Conservation (phyloP, 140 eudicot genomes). For the Erigeron philadelphicus region DNA sequence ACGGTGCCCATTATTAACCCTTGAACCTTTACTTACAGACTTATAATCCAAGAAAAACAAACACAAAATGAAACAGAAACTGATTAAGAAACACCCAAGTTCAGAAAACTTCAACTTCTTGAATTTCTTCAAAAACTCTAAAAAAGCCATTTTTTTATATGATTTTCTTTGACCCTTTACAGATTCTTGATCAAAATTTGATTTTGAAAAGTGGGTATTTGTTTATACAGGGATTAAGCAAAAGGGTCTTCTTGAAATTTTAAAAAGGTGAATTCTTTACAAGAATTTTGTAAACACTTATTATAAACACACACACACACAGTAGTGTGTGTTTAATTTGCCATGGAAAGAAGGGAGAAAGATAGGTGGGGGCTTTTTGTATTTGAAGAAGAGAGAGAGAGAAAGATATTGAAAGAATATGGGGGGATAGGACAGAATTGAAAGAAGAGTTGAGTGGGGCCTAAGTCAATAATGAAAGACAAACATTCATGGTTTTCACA, state of each 20-base stretch:
- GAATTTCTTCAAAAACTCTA: slow-evolving; percentile 57
- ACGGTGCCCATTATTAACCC: slow-evolving; percentile 27
- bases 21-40: slow-evolving; percentile 32
- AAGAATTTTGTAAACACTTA: not conserved
- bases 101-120: slow-evolving; percentile 52
- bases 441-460: slow-evolving; percentile 33
- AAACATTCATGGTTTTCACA: slow-evolving; percentile 45
- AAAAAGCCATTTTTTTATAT: slow-evolving; percentile 32
- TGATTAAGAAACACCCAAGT: slow-evolving; percentile 47
- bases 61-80: slow-evolving; percentile 40
- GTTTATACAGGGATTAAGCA: slow-evolving; percentile 18
- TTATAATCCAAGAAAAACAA: slow-evolving; percentile 60
- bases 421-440: slow-evolving; percentile 27
- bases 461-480: slow-evolving; percentile 18
- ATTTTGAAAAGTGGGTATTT: slow-evolving; percentile 12
- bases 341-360: too few relatives aligned
- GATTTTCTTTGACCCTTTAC: slow-evolving; percentile 24
- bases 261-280: slow-evolving; percentile 2
- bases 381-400: slow-evolving; percentile 12
- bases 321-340: not conserved
- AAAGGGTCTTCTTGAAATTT: slow-evolving; percentile 24
- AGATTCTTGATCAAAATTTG: slow-evolving; percentile 13
- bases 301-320: slow-evolving; percentile 10
- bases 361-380: not conserved
- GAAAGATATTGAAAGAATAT: too few relatives aligned